Evolutionary conservation across 192 early-diverging fungal genomes (phyloP), one percentile per base, ranked within the genome.

Genomic region (Helicostylum pulchrum): DNA sequence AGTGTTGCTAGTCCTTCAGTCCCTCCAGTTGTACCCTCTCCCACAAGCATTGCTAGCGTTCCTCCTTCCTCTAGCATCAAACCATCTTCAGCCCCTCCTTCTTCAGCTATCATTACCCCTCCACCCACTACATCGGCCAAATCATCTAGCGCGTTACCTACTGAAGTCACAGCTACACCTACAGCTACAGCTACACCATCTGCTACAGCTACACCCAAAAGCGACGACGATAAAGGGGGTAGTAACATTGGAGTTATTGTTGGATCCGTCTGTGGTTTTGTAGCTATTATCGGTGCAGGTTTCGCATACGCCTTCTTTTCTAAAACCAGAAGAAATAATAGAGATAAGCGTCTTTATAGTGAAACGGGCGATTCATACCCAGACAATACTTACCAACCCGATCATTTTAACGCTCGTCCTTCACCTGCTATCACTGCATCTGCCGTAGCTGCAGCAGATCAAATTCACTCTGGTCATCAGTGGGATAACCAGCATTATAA

Each of bases 261-360:
- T 64, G 74, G 74, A 46, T 71, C 74, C 47, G 65, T 71, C 1
- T 70, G 68, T 71, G 74, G 54, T 23, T 71, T 76, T 53, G 60
- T 67, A 20, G 68, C 68, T 8, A 61, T 76, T 42, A 64, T 76
- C 48, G 64, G 50, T 32, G 64, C 65, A 55, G 74, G 74, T 34
- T 71, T 76, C 58, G 68, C 65, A 19, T 76, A 76, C 47, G 74
- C 74, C 21, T 76, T 76, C 57, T 63, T 76, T 8, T 70, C 69
- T 30, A 76, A 76, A 53, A 63, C 69, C 11, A 61, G 74, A 44
- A 49, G 68, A 50, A 64, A 68, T 43, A 71, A 71, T 36, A 61
- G 61, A 32, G 57, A 62, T 32, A 66, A 65, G 19, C 46, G 61
- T 34, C 31, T 71, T 9, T 76, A 62, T 64, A 50, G 44, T 44